A percentile compares a stretch with the other conserved stretches of the same genome.
phyloP scores from a whole-genome alignment of 148 eudicot species.

The Arctostaphylos glauca region DNA sequence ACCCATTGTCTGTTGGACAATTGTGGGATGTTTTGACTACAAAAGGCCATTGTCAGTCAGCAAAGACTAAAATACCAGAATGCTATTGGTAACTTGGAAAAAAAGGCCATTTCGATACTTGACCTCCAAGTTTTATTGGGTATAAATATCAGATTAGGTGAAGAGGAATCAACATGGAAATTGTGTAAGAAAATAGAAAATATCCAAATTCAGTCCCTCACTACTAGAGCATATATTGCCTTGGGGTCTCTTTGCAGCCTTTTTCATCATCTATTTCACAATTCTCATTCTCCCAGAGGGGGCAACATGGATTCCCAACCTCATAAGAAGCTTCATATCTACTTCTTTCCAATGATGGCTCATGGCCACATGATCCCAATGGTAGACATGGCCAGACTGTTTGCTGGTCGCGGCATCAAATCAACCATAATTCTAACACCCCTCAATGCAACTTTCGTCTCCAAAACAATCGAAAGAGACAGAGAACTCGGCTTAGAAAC shows the following conservation, averaged over 20 bases:
- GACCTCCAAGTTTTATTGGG: neutral
- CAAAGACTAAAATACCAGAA: too few relatives aligned
- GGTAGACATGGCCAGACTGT: constrained; percentile 23
- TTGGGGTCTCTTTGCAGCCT: neutral
- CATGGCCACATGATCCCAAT: constrained; percentile 21
- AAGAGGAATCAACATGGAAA: neutral
- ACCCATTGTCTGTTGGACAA: neutral
- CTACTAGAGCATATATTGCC: neutral
- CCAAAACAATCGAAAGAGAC: constrained; percentile 13
- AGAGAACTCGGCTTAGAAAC: constrained; percentile 10
- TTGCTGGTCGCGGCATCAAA: constrained; percentile 8
- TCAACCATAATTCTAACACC: constrained; percentile 14
- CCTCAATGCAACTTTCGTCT: constrained; percentile 12
- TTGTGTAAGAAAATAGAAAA: neutral
- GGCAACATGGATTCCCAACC: constrained; percentile 14
- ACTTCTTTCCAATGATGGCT: constrained; percentile 18
- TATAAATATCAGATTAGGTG: neutral
- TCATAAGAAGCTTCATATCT: constrained; percentile 14
- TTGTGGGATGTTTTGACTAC: neutral
- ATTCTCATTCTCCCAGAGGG: neutral
- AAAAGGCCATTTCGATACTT: neutral
- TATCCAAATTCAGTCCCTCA: neutral
- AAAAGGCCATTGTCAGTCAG: neutral
- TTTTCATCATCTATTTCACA: neutral
- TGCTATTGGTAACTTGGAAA: too few relatives aligned